phyloP scores from a whole-genome alignment of 2,329 filamentous ascomycete species.

The Alternaria brassicicola region DNA sequence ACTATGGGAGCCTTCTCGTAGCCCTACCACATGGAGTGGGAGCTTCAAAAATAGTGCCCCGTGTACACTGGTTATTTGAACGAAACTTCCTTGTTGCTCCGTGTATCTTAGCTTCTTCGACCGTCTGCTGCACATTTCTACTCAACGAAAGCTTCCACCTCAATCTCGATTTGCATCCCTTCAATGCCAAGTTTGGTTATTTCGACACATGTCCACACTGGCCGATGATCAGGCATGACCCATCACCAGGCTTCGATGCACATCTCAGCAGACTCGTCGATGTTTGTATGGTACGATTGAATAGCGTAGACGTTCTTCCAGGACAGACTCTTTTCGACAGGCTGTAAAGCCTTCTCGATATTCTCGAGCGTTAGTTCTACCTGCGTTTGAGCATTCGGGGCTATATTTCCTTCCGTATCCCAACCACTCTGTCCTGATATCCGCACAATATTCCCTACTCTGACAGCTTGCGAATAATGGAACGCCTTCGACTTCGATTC shows the following conservation, averaged over 20 bases:
- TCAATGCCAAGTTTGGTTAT: slow-evolving; percentile 15
- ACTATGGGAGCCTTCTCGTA: slow-evolving; percentile 7
- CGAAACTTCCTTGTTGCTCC: not conserved
- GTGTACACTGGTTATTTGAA: slow-evolving; percentile 9
- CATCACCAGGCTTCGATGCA: slow-evolving; percentile 1
- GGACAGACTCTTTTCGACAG: slow-evolving; percentile 6
- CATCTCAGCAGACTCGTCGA: slow-evolving; percentile 8
- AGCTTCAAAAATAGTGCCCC: slow-evolving; percentile 8
- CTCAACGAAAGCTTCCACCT: slow-evolving; percentile 14
- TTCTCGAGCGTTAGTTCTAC: slow-evolving; percentile 56
- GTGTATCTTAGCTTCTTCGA: not conserved
- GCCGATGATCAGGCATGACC: slow-evolving; percentile 18
- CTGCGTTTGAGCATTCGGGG: slow-evolving; percentile 10
- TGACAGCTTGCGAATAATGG: slow-evolving; percentile 21
- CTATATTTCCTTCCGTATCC: slow-evolving; percentile 15
- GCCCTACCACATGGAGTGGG: slow-evolving; percentile 8
- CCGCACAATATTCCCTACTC: slow-evolving; percentile 15
- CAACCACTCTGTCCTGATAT: slow-evolving; percentile 24
- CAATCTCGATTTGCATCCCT: slow-evolving; percentile 21
- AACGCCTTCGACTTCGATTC: slow-evolving; percentile 13
- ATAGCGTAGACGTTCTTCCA: slow-evolving; percentile 54
- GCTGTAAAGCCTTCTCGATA: slow-evolving; percentile 55
- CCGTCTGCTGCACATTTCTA: not conserved
- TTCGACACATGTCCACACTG: slow-evolving; percentile 20
- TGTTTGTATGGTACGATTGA: slow-evolving; percentile 12